A percentile compares a stretch with the other conserved stretches of the same genome.
phyloP scores from a whole-genome alignment of 352 stramenopile genomes.

The Halophytophthora batemanensis region DNA sequence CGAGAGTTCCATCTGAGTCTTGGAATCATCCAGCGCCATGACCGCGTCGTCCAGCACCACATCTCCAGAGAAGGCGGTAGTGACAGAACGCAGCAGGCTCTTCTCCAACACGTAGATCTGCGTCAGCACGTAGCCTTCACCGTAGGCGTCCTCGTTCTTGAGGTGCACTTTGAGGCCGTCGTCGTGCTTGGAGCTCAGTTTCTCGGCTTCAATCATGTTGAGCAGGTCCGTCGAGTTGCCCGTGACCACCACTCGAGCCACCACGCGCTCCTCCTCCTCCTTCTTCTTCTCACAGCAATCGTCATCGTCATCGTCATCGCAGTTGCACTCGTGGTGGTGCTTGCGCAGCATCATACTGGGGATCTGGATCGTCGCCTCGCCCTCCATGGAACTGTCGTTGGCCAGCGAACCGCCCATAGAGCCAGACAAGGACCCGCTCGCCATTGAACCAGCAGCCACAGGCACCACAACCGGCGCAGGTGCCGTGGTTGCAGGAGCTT shows the following conservation, averaged over 20 bases:
- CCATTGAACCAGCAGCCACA: not conserved
- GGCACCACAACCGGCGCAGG: slow-evolving; percentile 5
- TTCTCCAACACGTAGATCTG: slow-evolving; percentile 52
- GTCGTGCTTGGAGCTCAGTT: slow-evolving; percentile 31
- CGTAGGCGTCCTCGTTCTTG: slow-evolving; percentile 50
- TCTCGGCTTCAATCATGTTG: slow-evolving; percentile 39
- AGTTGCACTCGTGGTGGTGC: slow-evolving; percentile 17
- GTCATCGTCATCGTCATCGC: slow-evolving; percentile 14
- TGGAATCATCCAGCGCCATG: slow-evolving; percentile 30
- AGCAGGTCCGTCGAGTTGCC: slow-evolving; percentile 56
- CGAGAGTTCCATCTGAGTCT: slow-evolving; percentile 44
- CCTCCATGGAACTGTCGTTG: slow-evolving; percentile 15
- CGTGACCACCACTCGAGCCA: slow-evolving; percentile 51
- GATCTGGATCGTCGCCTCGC: slow-evolving; percentile 28
- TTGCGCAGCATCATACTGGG: slow-evolving; percentile 35
- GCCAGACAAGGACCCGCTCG: slow-evolving; percentile 6
- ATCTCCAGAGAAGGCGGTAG: slow-evolving; percentile 30
- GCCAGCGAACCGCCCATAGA: slow-evolving; percentile 3
- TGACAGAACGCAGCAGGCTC: slow-evolving; percentile 36
- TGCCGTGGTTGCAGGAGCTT: slow-evolving; percentile 1
- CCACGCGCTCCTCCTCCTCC: slow-evolving; percentile 13
- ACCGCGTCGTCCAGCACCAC: slow-evolving; percentile 45
- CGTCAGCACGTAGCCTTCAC: slow-evolving; percentile 50
- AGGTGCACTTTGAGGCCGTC: slow-evolving; percentile 51
- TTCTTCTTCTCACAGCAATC: no score